Conservation (phyloP, 139 green algal species). For the Trebouxia sp. region DNA sequence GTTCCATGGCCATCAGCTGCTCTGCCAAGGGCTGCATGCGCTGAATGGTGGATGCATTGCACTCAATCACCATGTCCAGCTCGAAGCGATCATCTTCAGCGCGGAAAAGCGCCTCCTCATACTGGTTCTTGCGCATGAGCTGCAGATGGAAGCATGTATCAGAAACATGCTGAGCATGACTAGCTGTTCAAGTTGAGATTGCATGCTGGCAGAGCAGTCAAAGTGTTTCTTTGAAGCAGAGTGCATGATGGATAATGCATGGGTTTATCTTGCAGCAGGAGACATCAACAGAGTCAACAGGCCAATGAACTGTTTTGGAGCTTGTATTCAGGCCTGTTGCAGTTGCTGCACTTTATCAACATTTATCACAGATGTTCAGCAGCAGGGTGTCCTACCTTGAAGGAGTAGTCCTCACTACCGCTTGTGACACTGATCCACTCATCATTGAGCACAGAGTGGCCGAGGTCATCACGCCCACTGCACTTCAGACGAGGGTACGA, state of each 20-base stretch:
- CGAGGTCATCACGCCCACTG: slow-evolving; percentile 53
- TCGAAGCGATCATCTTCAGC: slow-evolving; percentile 98
- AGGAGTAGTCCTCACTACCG: slow-evolving; percentile 90
- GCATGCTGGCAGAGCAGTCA: neutral
- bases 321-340: neutral
- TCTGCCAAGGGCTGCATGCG: slow-evolving; percentile 40
- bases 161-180: neutral
- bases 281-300: no score
- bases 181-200: neutral
- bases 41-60: slow-evolving; percentile 68
- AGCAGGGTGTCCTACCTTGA: slow-evolving; percentile 62
- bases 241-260: no score
- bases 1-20: slow-evolving; percentile 43
- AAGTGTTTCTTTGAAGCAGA: no score
- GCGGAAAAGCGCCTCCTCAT: slow-evolving; percentile 88
- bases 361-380: neutral
- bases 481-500: slow-evolving; percentile 72
- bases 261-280: no score
- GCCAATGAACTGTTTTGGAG: no score
- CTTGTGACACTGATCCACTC: slow-evolving; percentile 93
- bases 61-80: slow-evolving; percentile 95
- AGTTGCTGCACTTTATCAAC: neutral
- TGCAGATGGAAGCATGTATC: slow-evolving; percentile 38
- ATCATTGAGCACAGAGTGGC: slow-evolving; percentile 82
- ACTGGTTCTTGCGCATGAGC: slow-evolving; percentile 99